phyloP scores from a whole-genome alignment of 108 stramenopile species.

The Fistulifera pelliculosa region DNA sequence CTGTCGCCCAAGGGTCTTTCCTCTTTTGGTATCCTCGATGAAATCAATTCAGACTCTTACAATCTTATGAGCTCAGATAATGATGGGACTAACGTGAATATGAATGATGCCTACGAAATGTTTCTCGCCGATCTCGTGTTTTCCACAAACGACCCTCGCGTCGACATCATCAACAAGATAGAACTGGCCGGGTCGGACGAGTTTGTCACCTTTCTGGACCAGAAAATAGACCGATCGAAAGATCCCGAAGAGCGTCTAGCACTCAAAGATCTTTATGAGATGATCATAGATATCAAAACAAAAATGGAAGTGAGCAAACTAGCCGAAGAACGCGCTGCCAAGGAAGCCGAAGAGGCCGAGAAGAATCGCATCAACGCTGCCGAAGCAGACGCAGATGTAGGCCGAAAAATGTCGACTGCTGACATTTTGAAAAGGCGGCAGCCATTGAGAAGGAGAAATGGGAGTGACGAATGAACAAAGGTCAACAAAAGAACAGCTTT shows the following conservation, averaged over 20 bases:
- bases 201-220: constrained; percentile 59
- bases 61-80: constrained; percentile 34
- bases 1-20: no score
- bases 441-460: constrained; percentile 49
- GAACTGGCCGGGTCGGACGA: constrained; percentile 48
- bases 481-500: constrained; percentile 39
- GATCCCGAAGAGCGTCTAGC: constrained; percentile 78
- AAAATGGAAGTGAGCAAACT: constrained; percentile 48
- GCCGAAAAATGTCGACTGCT: constrained; percentile 46
- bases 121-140: constrained; percentile 85
- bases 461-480: constrained; percentile 13
- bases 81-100: constrained; percentile 29
- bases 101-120: constrained; percentile 70
- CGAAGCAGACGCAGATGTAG: constrained; percentile 58
- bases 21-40: constrained; percentile 66
- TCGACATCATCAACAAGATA: constrained; percentile 80
- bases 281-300: constrained; percentile 67
- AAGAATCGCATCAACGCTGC: constrained; percentile 37
- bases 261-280: constrained; percentile 53
- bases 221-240: constrained; percentile 43
- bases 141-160: constrained; percentile 76
- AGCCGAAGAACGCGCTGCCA: constrained; percentile 51
- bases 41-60: constrained; percentile 69
- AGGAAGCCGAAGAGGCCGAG: constrained; percentile 60
- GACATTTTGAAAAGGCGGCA: constrained; percentile 70